These are phyloP conservation scores for Kalanchoe fedtschenkoi DNA, from an alignment of 164 flowering plant genomes.

Conservation along the genomic window DNA sequence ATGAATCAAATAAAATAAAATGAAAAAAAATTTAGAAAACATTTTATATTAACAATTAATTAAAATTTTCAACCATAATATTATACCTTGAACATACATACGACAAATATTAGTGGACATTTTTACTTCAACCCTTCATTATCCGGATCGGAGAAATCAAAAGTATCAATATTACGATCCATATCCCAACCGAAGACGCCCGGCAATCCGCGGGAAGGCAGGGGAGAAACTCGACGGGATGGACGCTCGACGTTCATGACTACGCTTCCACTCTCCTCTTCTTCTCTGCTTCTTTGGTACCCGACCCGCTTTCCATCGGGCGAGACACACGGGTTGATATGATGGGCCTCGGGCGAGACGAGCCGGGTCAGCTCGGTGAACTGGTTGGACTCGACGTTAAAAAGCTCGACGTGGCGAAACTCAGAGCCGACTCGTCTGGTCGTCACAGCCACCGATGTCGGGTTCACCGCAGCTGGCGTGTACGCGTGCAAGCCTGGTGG, in stretches of 20 bases:
- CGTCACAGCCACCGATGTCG: slow-evolving; percentile 56
- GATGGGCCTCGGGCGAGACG: slow-evolving; percentile 56
- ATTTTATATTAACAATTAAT: too few relatives aligned
- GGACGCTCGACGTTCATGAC: slow-evolving; percentile 40
- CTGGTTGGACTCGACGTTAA: slow-evolving; percentile 28
- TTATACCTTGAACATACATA: too few relatives aligned
- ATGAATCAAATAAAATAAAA: too few relatives aligned
- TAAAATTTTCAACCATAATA: too few relatives aligned
- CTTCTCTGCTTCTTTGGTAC: slow-evolving; percentile 73
- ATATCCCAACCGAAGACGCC: slow-evolving; percentile 52
- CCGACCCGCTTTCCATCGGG: slow-evolving; percentile 51
- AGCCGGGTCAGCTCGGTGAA: slow-evolving; percentile 46
- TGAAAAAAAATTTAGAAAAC: too few relatives aligned
- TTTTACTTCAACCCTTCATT: too few relatives aligned
- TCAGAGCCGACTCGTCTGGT: slow-evolving; percentile 58
- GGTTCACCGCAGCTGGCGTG: slow-evolving; percentile 61
- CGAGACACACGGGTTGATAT: slow-evolving; percentile 71
- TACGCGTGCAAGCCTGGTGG: slow-evolving; percentile 86
- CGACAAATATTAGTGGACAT: too few relatives aligned
- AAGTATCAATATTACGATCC: too few relatives aligned
- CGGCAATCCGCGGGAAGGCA: slow-evolving; percentile 79
- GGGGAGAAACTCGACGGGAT: slow-evolving; percentile 32
- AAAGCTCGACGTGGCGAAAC: slow-evolving; percentile 71
- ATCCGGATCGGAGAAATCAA: too few relatives aligned
- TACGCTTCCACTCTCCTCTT: slow-evolving; percentile 18